Conservation (phyloP, 495 filamentous ascomycete genomes). For the Neurospora terricola region DNA sequence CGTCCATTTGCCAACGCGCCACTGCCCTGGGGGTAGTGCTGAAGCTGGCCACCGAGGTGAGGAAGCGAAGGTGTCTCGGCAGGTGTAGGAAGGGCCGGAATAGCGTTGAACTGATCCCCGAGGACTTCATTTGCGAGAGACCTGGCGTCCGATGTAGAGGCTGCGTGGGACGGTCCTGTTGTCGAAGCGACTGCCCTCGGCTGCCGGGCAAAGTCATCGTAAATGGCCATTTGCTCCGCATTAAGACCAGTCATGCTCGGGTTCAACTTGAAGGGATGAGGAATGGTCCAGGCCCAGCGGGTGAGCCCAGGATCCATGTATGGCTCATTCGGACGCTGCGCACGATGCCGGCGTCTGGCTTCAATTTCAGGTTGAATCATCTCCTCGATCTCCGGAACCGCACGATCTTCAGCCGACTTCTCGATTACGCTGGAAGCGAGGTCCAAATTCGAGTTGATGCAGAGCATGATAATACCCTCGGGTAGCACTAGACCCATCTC, state of each 20-base stretch:
- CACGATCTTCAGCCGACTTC: slow-evolving; percentile 85
- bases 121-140: slow-evolving; percentile 60
- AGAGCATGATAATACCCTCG: slow-evolving; percentile 89
- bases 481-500: slow-evolving; percentile 64
- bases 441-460: slow-evolving; percentile 96
- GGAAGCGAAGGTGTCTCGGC: slow-evolving; percentile 72
- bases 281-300: slow-evolving; percentile 80
- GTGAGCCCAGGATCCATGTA: slow-evolving; percentile 73
- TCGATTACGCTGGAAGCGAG: slow-evolving; percentile 86
- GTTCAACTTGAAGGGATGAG: slow-evolving; percentile 76
- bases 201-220: slow-evolving; percentile 87
- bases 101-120: slow-evolving; percentile 69
- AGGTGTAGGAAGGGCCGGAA: slow-evolving; percentile 69
- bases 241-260: slow-evolving; percentile 60
- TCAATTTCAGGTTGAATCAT: slow-evolving; percentile 71
- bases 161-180: slow-evolving; percentile 27
- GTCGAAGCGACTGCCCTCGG: slow-evolving; percentile 44
- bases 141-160: slow-evolving; percentile 41
- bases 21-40: slow-evolving; percentile 49
- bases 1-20: slow-evolving; percentile 37
- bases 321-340: slow-evolving; percentile 62
- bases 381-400: slow-evolving; percentile 86
- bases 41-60: slow-evolving; percentile 51
- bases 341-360: slow-evolving; percentile 59
- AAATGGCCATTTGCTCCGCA: slow-evolving; percentile 85